Evolutionary conservation across 345 rosid genomes (phyloP).

Genomic region (Eucalyptus sideroxylon): DNA sequence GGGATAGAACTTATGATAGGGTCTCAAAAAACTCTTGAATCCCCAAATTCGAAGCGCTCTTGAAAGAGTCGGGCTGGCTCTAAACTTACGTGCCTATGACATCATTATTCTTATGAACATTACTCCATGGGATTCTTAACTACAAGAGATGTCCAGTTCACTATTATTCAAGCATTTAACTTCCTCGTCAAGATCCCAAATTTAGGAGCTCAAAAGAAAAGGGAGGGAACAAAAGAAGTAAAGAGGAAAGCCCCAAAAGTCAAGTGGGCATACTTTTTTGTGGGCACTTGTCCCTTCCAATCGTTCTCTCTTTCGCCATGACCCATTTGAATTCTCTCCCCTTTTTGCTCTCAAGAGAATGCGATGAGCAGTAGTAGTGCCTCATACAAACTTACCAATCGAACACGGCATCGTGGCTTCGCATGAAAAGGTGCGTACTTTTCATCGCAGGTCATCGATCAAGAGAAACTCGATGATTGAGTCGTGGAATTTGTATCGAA

Average conservation of each 20-base stretch:
- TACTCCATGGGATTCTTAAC: neutral
- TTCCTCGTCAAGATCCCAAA: neutral
- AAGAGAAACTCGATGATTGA: neutral
- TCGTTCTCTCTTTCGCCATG: neutral
- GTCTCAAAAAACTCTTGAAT: neutral
- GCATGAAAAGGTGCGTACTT: neutral
- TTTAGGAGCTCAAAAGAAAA: neutral
- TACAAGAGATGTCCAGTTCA: neutral
- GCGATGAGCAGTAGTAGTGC: neutral
- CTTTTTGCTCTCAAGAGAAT: neutral
- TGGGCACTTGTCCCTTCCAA: neutral
- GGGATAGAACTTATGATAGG: rapidly evolving
- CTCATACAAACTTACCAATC: neutral
- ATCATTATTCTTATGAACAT: neutral
- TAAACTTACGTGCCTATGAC: neutral
- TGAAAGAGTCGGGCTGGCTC: rapidly evolving
- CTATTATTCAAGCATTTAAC: neutral
- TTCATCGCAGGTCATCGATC: neutral
- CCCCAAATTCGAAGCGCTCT: rapidly evolving
- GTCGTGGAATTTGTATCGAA: neutral
- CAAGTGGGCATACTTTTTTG: neutral
- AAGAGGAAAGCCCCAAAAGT: neutral
- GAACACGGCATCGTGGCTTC: neutral
- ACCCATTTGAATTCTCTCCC: neutral
- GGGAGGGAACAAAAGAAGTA: neutral